Evolutionary conservation across 2,329 filamentous ascomycete genomes (phyloP).

Genomic region (Colletotrichum liriopes): DNA sequence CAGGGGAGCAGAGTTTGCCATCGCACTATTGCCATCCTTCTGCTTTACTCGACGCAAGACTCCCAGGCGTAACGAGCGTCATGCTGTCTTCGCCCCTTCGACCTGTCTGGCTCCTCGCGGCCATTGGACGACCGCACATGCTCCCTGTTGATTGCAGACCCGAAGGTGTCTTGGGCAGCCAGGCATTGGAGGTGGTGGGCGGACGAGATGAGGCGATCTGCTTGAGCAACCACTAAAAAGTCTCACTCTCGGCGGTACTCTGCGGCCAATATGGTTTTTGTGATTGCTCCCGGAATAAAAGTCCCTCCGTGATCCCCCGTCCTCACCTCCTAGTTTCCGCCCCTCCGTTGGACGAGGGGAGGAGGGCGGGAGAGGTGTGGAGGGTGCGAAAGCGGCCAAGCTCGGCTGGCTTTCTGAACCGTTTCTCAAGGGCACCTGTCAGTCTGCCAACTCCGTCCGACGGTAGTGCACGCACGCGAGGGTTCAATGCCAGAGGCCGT

Average conservation of each 20-base stretch:
- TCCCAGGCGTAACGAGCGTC: constrained; percentile 15
- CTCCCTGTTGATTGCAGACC: constrained; percentile 13
- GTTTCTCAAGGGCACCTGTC: neutral
- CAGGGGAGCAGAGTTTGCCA: constrained; percentile 3
- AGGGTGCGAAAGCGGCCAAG: constrained; percentile 3
- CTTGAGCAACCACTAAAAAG: neutral
- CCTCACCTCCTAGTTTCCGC: constrained; percentile 37
- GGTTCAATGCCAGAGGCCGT: neutral
- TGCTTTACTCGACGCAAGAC: constrained; percentile 12
- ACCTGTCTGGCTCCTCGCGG: constrained; percentile 5
- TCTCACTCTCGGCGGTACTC: constrained; percentile 17
- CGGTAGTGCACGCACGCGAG: neutral
- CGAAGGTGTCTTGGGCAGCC: constrained; percentile 5
- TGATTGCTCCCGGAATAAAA: constrained; percentile 33
- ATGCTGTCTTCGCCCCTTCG: constrained; percentile 22
- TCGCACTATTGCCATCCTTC: constrained; percentile 1
- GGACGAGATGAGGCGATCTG: neutral
- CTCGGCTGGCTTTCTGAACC: neutral
- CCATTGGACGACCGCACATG: neutral
- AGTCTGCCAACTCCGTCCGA: neutral
- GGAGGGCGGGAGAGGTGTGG: constrained; percentile 21
- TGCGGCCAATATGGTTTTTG: constrained; percentile 12
- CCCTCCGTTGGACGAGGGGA: constrained; percentile 35
- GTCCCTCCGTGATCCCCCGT: constrained; percentile 15
- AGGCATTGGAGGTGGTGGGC: no score